A percentile compares a stretch with the other conserved stretches of the same genome.
These are phyloP conservation scores for Plasmodium berghei DNA, from an alignment of 169 alveolate genomes.

Conservation along the genomic window DNA sequence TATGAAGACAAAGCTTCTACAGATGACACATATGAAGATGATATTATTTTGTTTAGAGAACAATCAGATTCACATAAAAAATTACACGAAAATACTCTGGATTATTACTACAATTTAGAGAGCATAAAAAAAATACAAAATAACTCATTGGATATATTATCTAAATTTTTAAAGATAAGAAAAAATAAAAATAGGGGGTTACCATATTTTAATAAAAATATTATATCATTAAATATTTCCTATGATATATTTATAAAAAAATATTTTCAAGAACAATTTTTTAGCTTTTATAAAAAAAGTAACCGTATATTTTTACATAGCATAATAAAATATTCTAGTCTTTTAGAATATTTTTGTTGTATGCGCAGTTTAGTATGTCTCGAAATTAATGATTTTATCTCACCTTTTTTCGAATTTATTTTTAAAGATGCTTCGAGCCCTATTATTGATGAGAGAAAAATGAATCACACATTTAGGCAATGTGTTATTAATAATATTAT, in stretches of 20 bases:
- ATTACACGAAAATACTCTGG: conserved; percentile 71
- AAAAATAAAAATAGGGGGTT: conserved; percentile 18
- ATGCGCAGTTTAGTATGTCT: conserved; percentile 74
- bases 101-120: conserved; percentile 64
- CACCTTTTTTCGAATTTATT: conserved; percentile 70
- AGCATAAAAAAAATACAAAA: conserved; percentile 15
- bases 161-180: conserved; percentile 27
- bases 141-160: conserved; percentile 44
- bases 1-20: neutral
- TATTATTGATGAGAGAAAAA: conserved; percentile 65
- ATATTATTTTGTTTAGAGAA: neutral
- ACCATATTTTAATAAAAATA: conserved; percentile 58
- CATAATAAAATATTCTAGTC: conserved; percentile 63
- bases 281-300: conserved; percentile 37
- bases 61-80: neutral
- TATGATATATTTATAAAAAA: conserved; percentile 67
- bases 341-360: conserved; percentile 66
- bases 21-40: neutral
- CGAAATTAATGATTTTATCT: conserved; percentile 71
- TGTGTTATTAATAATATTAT: conserved; percentile 33
- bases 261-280: conserved; percentile 67
- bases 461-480: conserved; percentile 65
- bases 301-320: conserved; percentile 68
- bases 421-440: conserved; percentile 61
- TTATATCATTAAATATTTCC: conserved; percentile 57